Base-by-base conservation (phyloP, 768 basidiomycete species). In the Suillus subaureus region DNA sequence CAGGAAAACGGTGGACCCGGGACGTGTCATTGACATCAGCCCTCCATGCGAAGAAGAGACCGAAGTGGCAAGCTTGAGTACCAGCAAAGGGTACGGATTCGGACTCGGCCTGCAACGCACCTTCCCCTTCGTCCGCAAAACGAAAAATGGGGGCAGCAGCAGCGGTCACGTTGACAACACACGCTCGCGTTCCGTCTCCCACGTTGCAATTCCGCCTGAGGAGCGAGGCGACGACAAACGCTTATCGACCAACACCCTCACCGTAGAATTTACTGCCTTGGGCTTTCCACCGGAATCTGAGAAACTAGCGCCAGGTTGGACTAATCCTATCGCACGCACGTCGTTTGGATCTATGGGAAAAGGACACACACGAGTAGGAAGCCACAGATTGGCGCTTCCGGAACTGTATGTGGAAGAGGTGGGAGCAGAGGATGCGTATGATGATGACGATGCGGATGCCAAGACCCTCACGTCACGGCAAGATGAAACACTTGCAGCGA, bases 401-500 rank as follows among this genome's bases (percentile, higher is more conserved):
- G 74, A 67, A 61, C 39, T 76, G 31, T 68, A 33, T 49, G 47
- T 61, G 35, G 67, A 67, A 6, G 42, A 33, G 4, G 39, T 51
- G 42, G 75, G 69, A 45, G 61, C 61, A 13, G 51, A 67, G 8
- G 71, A 73, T 60, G 71, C 66, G 47, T 70, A 67, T 52, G 57
- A 61, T 60, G 70, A 71, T 49, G 67, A 78, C 54, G 69, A 78
- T 58, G 69, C 71, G 18, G 78, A 77, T 66, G 68, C 71, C 52
- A 74, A 73, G 61, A 77, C 73, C 21, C 71, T 78, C 35, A 72
- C 70, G 23, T 73, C 75, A 26, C 70, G 73, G 66, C 77, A 71
- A 58, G 72, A 69, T 62, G 76, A 75, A 65, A 51, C 81, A 23
- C 79, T 81, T 35, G 79, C 79, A 37, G 83, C 83, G 2, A 72